Base-by-base conservation (phyloP, 73 alveolate genomes). In the Paramecium tetraurelia region DNA sequence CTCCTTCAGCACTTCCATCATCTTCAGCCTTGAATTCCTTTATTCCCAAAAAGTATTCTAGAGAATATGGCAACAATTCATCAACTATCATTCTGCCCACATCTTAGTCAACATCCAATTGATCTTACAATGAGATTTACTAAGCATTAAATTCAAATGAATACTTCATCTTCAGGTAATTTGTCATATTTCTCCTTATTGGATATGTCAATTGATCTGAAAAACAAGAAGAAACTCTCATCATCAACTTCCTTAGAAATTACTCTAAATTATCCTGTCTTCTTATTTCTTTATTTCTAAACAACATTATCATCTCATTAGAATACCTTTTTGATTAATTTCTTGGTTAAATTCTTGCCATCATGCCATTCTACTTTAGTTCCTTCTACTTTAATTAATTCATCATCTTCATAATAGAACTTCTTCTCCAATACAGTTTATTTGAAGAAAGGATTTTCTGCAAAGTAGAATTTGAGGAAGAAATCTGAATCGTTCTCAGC, bases 161-260 rank as follows among this genome's bases (percentile, higher is more conserved):
- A 72, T 86, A 63, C 93, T 71, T 89, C 87, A 20, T 70, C 71
- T 38, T 89, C 86, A 9, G 92, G 59, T 68, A 89, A 70, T 89
- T 70, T 70, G 14, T 70, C 88, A 40, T 41, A 59, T 33, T 89
- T 83, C 46, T 89, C 94, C 58, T 46, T 70, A 40, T 72, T 72
- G 16, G 59, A 29, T 14, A 72, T 40, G 29, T 89, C 76, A 2
- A 70, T 18, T 21, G 92, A 71, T 46, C 87, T 89, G 29, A 89
- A 89, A 63, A 89, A 89, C 31, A 44, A 31, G 22, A 89, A 89
- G 71, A 89, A 89, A n/a, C 94, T 89, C 24, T 89, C 94, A 44
- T 89, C 92, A n/a, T 89, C 94, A 43, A 89, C 94, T 89, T 89
- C 94, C 21, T 89, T 77, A 21, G 94, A 70, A 89, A 89, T 89